These are phyloP conservation scores for Oryza meyeriana DNA, from an alignment of 176 grass and related monocot species.

Conservation along the genomic window DNA sequence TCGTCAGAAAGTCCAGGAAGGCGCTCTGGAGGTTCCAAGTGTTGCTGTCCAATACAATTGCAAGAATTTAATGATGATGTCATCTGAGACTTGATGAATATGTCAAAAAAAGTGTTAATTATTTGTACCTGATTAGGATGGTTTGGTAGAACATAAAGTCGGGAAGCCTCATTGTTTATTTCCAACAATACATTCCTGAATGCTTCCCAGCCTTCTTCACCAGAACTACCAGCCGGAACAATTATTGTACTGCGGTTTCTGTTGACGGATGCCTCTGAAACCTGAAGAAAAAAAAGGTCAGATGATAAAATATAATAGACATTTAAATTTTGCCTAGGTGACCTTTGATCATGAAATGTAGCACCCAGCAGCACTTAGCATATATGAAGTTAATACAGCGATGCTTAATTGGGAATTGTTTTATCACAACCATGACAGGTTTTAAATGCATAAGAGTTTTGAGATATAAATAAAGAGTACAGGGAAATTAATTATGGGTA, in stretches of 20 bases:
- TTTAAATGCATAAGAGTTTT: neutral
- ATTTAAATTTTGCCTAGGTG: neutral
- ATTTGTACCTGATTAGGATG: slow-evolving; percentile 58
- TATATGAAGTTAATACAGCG: neutral
- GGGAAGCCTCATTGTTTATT: slow-evolving; percentile 78
- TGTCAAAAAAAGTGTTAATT: neutral
- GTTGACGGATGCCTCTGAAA: slow-evolving; percentile 94
- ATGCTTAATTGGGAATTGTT: neutral
- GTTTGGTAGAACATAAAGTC: slow-evolving; percentile 69
- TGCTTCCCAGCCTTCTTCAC: slow-evolving; percentile 97
- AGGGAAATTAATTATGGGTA: neutral
- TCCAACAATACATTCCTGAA: slow-evolving; percentile 91
- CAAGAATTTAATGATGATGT: neutral
- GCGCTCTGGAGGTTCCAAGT: slow-evolving; percentile 73
- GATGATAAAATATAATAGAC: neutral
- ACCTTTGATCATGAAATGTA: neutral
- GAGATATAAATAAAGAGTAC: neutral
- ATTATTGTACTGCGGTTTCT: slow-evolving; percentile 98
- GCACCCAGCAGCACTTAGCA: neutral
- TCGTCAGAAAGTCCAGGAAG: slow-evolving; percentile 94
- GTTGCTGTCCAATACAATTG: slow-evolving; percentile 52
- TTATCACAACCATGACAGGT: neutral
- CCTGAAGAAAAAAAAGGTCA: slow-evolving; percentile 40
- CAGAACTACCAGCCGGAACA: slow-evolving; percentile 89
- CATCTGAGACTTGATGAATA: neutral